A percentile compares a stretch with the other conserved stretches of the same genome.
Conservation (phyloP, 202 grass and related monocot genomes). For the Bolboschoenoplectus hybrid region DNA sequence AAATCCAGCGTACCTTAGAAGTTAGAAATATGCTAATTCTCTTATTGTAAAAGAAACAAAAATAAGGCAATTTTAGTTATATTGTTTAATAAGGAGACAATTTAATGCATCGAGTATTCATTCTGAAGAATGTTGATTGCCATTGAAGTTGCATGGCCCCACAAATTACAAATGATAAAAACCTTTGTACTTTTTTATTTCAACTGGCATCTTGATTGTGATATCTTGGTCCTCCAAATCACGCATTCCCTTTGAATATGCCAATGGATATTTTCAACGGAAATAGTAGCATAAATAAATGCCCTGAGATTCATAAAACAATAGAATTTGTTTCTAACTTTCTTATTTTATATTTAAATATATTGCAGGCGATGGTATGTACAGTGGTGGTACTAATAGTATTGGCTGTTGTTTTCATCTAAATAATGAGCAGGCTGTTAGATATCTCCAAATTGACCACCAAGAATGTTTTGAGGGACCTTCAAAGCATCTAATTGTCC, state of each 20-base stretch:
- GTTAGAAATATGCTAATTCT: neutral
- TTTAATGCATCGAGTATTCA: neutral
- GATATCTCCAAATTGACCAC: constrained; percentile 28
- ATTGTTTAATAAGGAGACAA: neutral
- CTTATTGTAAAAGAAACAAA: neutral
- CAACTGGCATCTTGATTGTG: neutral
- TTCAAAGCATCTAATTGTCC: neutral
- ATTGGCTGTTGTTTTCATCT: constrained; percentile 37
- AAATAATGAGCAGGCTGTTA: neutral
- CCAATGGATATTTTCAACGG: neutral
- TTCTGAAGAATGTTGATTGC: neutral
- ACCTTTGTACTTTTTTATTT: neutral
- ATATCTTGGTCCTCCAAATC: constrained; percentile 12
- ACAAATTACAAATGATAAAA: neutral
- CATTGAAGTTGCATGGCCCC: neutral
- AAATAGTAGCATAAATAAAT: constrained; percentile 6
- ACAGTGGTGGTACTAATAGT: constrained; percentile 35
- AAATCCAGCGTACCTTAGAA: neutral
- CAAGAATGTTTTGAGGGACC: constrained; percentile 15
- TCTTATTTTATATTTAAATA: constrained; percentile 28
- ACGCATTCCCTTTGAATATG: neutral
- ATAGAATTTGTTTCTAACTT: constrained; percentile 9
- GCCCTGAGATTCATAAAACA: neutral
- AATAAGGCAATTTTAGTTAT: neutral
- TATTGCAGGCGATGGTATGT: constrained; percentile 29